Evolutionary conservation across 2,329 filamentous ascomycete species (phyloP), one percentile per base, ranked within the genome.

Genomic region (Teratosphaeria nubilosa): DNA sequence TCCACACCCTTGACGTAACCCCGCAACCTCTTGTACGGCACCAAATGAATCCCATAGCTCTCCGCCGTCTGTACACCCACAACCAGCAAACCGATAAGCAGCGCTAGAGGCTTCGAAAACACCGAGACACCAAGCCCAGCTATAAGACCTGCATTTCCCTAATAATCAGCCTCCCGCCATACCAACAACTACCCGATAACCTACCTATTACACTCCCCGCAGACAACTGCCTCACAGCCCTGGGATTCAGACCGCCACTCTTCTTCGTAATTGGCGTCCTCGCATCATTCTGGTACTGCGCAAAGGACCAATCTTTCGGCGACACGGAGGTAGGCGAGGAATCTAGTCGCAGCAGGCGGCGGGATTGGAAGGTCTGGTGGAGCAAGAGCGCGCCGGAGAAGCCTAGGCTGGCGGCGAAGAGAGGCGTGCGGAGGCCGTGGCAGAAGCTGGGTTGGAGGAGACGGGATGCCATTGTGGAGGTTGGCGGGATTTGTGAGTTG

Each of bases 41-140:
- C 68, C 16, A 82, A 60, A 61, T 79, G 75, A 55, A 82, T 77
- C 27, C 80, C 80, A 56, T 78, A 74, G 31, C 71, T 76, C 65
- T 81, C 78, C 51, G 80, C 74, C 59, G 75, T 77, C 75, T 88
- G 83, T 16, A 87, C 68, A 31, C 82, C 77, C 14, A 88, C 75
- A 25, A 88, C 80, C 10, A 84, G 72, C 13, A 89, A 67, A 0
- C 87, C 87, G 22, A 87, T 74, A 22, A 91, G 70, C 16, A 91
- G 67, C 1, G 86, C 85, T 53, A 91, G 74, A 1, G 86, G 83
- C 68, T 83, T 83, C 9, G 86, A 90, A 70, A 91, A 90, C 16
- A 86, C 76, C 59, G 84, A 84, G 27, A 91, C 78, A 0, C 86
- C 74, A 32, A 91, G 66, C 1, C 87, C 87, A 2, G 80, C 73